These are phyloP conservation scores for Thielaviopsis musarum DNA, from an alignment of 2,329 filamentous ascomycete genomes.

Conservation along the genomic window DNA sequence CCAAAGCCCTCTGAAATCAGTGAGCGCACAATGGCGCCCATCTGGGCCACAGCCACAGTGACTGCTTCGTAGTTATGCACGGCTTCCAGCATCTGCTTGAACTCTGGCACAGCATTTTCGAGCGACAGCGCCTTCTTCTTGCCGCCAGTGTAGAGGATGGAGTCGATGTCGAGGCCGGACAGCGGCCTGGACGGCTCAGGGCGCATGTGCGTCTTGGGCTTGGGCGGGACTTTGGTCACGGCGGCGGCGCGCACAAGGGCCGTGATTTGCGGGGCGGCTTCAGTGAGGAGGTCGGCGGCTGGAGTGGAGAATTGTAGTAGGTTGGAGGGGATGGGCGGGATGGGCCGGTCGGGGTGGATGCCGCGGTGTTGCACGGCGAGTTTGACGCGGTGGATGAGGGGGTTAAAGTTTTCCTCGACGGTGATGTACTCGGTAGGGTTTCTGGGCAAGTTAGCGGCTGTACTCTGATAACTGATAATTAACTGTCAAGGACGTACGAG, in stretches of 20 bases:
- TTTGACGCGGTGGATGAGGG: constrained; percentile 73
- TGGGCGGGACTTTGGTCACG: constrained; percentile 80
- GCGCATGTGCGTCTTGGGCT: constrained; percentile 55
- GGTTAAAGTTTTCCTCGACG: constrained; percentile 70
- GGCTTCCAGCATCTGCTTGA: constrained; percentile 58
- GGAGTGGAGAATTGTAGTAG: constrained; percentile 59
- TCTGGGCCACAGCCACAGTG: constrained; percentile 52
- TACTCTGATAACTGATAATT: too few species aligned
- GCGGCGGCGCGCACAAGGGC: constrained; percentile 52
- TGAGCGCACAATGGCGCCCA: constrained; percentile 51
- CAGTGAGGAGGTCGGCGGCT: constrained; percentile 46
- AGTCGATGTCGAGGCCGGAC: constrained; percentile 76
- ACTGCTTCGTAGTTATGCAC: constrained; percentile 45
- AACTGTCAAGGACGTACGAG: constrained; percentile 35
- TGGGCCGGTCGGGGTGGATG: constrained; percentile 47
- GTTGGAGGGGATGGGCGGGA: constrained; percentile 44
- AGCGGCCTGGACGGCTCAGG: constrained; percentile 63
- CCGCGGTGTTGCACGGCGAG: constrained; percentile 73
- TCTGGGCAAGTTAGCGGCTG: constrained; percentile 14
- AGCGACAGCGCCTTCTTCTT: constrained; percentile 24
- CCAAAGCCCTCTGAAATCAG: constrained; percentile 60
- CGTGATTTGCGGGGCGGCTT: constrained; percentile 40
- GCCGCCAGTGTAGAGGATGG: constrained; percentile 37
- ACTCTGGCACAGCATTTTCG: constrained; percentile 74
- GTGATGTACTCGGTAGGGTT: constrained; percentile 49